Evolutionary conservation across 768 basidiomycete genomes (phyloP).

Genomic region (Lactarius sanguifluus): DNA sequence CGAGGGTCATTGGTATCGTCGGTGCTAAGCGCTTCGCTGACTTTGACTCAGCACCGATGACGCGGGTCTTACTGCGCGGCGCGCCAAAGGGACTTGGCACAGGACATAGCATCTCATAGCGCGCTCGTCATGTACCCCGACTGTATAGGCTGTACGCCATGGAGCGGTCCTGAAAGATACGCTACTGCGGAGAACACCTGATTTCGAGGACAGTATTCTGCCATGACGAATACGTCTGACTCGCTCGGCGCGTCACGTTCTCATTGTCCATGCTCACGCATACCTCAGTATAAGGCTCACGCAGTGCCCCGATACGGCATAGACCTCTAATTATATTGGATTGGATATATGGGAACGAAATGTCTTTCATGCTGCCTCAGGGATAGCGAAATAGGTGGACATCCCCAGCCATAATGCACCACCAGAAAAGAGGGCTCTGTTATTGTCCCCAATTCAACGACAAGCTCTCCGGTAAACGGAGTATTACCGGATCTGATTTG

Average conservation of each 20-base stretch:
- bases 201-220: not conserved
- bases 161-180: constrained; percentile 1
- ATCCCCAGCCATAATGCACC: not conserved
- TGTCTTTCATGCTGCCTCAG: not conserved
- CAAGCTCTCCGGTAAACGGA: not conserved
- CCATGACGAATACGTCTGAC: not conserved
- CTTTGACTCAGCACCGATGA: constrained; percentile 15
- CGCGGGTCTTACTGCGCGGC: not conserved
- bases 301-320: not conserved
- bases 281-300: not conserved
- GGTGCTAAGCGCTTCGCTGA: not conserved
- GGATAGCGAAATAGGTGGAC: not conserved
- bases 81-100: not conserved
- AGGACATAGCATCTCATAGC: not conserved
- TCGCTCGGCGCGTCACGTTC: not conserved
- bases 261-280: not conserved
- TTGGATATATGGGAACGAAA: not conserved
- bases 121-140: too few species aligned
- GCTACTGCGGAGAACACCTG: not conserved
- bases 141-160: constrained; percentile 7
- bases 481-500: constrained; percentile 1
- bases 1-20: constrained; percentile 1
- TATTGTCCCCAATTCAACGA: not conserved
- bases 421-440: not conserved
- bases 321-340: not conserved